These are phyloP conservation scores for Boletus sp. DNA, from an alignment of 1,284 basidiomycete genomes.

Conservation along the genomic window DNA sequence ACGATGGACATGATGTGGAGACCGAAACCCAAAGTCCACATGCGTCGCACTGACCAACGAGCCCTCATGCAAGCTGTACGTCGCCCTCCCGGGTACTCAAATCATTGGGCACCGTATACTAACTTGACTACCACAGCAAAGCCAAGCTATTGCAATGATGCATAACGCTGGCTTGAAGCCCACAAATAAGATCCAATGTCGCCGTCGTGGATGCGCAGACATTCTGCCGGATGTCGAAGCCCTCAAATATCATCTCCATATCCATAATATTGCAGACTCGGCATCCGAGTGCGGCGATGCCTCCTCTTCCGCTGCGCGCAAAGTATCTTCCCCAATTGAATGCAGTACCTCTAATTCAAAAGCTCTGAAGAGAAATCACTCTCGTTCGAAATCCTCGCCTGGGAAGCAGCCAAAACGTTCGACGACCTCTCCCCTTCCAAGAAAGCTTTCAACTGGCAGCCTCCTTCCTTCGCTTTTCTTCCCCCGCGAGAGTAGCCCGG, in stretches of 20 bases:
- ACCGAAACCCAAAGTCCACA: slow-evolving; percentile 32
- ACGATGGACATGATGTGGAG: slow-evolving; percentile 32
- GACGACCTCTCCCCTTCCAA: slow-evolving; percentile 2
- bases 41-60: slow-evolving; percentile 32
- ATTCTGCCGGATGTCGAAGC: slow-evolving; percentile 44
- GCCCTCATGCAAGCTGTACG: slow-evolving; percentile 42
- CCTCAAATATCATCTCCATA: slow-evolving; percentile 55
- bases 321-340: not conserved
- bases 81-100: not conserved
- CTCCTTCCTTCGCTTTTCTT: slow-evolving; percentile 16
- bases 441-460: slow-evolving; percentile 19
- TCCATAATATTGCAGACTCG: slow-evolving; percentile 50
- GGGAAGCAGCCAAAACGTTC: not conserved
- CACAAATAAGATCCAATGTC: slow-evolving; percentile 40
- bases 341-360: slow-evolving; percentile 1
- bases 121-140: slow-evolving; percentile 31
- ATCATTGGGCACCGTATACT: not conserved
- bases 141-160: slow-evolving; percentile 41
- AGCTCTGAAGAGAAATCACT: slow-evolving; percentile 8
- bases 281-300: not conserved
- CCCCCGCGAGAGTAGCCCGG: slow-evolving; percentile 4
- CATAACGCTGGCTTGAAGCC: slow-evolving; percentile 26
- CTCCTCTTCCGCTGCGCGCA: not conserved
- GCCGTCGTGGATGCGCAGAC: slow-evolving; percentile 49
- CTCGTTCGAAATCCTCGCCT: slow-evolving; percentile 21